Base-by-base conservation (phyloP, 2,329 filamentous ascomycete genomes). In the Stemphylium beticola region DNA sequence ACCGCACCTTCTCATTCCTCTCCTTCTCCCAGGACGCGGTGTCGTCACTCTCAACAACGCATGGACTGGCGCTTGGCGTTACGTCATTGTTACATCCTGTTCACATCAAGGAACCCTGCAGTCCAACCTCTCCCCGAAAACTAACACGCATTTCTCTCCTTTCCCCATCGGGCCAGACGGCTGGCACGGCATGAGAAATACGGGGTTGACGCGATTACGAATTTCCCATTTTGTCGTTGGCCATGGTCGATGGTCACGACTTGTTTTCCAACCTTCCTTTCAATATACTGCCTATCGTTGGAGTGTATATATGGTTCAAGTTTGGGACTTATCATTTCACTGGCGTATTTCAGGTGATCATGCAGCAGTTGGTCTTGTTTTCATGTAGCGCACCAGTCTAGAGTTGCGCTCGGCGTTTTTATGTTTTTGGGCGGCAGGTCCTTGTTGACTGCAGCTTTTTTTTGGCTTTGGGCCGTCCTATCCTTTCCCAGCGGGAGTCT, bases 1-100 rank as follows among this genome's bases (percentile, higher is more conserved):
- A 58, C 57, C 58, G 62, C 60, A 60, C 53, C 53, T 69, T 65
- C 29, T 57, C 58, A 54, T 57, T 60, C 58, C 50, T 53, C 57
- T 66, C 56, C 63, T 57, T 57, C 59, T 53, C 47, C 46, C 42
- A 42, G 32, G 62, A 61, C 61, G 65, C 57, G 45, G 55, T 46
- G 57, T 63, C 58, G 61, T 58, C 57, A 49, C 50, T 59, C 53
- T 57, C 54, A 56, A 40, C 57, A 53, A 65, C 65, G 64, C 66
- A 69, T 71, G 62, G 59, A 53, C 51, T 53, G 66, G 65, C 62
- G 66, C 63, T 66, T 67, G 67, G 69, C 66, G 62, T 60, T 50
- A 68, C 61, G 67, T 67, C 64, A 66, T 60, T 49, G 53, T 58
- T 45, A 57, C 58, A 51, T 60, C 42, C 39, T 55, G 45, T 50